phyloP scores from a whole-genome alignment of 768 basidiomycete genomes.

The Suillus spraguei region DNA sequence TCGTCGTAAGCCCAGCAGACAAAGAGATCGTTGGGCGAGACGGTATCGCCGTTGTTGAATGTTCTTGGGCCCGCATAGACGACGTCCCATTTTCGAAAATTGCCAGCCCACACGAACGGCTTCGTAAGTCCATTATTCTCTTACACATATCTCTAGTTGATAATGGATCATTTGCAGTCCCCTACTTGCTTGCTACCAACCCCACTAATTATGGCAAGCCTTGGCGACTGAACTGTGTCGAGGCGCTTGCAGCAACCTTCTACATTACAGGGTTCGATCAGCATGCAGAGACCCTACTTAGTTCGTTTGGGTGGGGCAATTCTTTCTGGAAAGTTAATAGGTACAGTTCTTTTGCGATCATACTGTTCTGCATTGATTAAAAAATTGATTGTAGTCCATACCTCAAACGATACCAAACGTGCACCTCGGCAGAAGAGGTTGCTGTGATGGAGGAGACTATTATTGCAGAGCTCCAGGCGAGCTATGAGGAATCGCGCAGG shows the following conservation, averaged over 20 bases:
- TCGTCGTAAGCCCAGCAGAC: slow-evolving; percentile 81
- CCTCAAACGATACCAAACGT: slow-evolving; percentile 77
- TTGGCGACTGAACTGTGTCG: slow-evolving; percentile 94
- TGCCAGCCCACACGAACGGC: slow-evolving; percentile 86
- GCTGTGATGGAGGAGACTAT: slow-evolving; percentile 63
- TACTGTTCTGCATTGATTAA: background rate
- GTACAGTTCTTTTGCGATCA: slow-evolving; percentile 35
- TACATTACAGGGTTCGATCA: slow-evolving; percentile 87
- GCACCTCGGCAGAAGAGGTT: slow-evolving; percentile 62
- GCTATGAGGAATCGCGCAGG: slow-evolving; percentile 58
- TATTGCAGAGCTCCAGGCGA: slow-evolving; percentile 66
- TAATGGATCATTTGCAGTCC: slow-evolving; percentile 55
- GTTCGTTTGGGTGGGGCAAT: slow-evolving; percentile 89
- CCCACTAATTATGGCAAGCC: slow-evolving; percentile 99
- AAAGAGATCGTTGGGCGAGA: slow-evolving; percentile 69
- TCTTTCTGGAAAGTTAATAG: slow-evolving; percentile 87
- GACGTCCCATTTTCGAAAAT: slow-evolving; percentile 97
- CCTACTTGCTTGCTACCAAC: slow-evolving; percentile 93
- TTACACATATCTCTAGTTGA: background rate
- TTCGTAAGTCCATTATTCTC: slow-evolving; percentile 57
- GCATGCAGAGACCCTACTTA: slow-evolving; percentile 78
- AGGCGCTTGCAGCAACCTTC: slow-evolving; percentile 92
- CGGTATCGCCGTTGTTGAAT: slow-evolving; percentile 97
- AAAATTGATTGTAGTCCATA: slow-evolving; percentile 33
- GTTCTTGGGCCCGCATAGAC: slow-evolving; percentile 94